phyloP scores from a whole-genome alignment of 139 green algal genomes.

The Chara braunii region DNA sequence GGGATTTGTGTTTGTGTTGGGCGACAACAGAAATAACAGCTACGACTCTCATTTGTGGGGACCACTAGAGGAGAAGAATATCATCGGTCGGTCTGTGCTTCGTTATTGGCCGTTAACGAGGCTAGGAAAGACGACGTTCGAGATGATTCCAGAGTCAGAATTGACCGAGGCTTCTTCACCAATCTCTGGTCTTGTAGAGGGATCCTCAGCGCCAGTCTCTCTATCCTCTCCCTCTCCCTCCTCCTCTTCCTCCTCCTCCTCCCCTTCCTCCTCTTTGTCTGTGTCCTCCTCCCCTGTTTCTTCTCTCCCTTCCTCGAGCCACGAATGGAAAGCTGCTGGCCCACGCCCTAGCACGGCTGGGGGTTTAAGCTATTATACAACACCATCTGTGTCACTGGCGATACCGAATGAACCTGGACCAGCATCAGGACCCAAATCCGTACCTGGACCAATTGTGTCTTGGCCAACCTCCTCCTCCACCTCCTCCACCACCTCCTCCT shows the following conservation, averaged over 20 bases:
- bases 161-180: neutral
- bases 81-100: slow-evolving; percentile 62
- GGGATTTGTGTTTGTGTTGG: slow-evolving; percentile 86
- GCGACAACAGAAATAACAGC: slow-evolving; percentile 98
- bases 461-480: too few relatives aligned
- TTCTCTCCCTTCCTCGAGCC: too few relatives aligned
- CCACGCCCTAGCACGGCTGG: too few relatives aligned
- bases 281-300: neutral
- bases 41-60: slow-evolving; percentile 97
- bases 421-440: too few relatives aligned
- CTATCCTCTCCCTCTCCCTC: neutral
- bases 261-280: neutral
- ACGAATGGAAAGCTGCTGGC: too few relatives aligned
- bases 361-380: too few relatives aligned
- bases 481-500: too few relatives aligned
- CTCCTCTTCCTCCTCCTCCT: neutral
- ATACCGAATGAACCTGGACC: too few relatives aligned
- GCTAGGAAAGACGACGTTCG: slow-evolving; percentile 48
- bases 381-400: too few relatives aligned
- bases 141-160: neutral
- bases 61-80: slow-evolving; percentile 63
- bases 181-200: neutral
- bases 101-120: slow-evolving; percentile 87
- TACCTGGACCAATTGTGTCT: too few relatives aligned
- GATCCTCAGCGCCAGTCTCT: neutral